Evolutionary conservation across 306 rosid genomes (phyloP).

Genomic region (Chamaecrista fasciculata): DNA sequence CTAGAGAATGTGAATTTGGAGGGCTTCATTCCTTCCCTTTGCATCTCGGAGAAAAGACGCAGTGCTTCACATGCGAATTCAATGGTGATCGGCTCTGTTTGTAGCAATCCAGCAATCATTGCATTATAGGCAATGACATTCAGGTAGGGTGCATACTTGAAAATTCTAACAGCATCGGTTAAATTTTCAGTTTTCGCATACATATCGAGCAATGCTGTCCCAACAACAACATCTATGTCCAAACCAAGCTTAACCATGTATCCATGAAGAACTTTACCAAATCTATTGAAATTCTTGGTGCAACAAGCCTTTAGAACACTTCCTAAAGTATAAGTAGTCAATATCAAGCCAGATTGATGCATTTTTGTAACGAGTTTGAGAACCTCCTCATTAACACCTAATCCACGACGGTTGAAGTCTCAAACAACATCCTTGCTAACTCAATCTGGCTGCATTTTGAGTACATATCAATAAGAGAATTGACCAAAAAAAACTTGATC

Average conservation of each 20-base stretch:
- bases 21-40: slow-evolving; percentile 43
- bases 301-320: slow-evolving; percentile 54
- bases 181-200: slow-evolving; percentile 52
- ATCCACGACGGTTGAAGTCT: slow-evolving; percentile 39
- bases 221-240: slow-evolving; percentile 45
- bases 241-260: slow-evolving; percentile 41
- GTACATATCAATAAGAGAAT: slow-evolving; percentile 60
- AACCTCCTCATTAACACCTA: slow-evolving; percentile 33
- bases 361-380: slow-evolving; percentile 36
- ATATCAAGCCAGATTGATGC: slow-evolving; percentile 41
- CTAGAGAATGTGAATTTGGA: slow-evolving; percentile 59
- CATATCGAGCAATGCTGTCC: slow-evolving; percentile 59
- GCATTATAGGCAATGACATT: slow-evolving; percentile 50
- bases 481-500: slow-evolving; percentile 28
- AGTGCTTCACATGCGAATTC: slow-evolving; percentile 38
- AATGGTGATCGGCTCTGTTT: slow-evolving; percentile 22
- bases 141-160: slow-evolving; percentile 27
- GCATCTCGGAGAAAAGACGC: slow-evolving; percentile 46
- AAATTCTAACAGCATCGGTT: slow-evolving; percentile 39
- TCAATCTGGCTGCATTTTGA: slow-evolving; percentile 43
- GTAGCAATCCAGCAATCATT: slow-evolving; percentile 55
- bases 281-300: slow-evolving; percentile 11
- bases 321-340: slow-evolving; percentile 53
- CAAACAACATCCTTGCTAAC: slow-evolving; percentile 47
- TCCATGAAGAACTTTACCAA: slow-evolving; percentile 50